These are phyloP conservation scores for Verticillium nubilum DNA, from an alignment of 2,329 filamentous ascomycete species.

Conservation along the genomic window DNA sequence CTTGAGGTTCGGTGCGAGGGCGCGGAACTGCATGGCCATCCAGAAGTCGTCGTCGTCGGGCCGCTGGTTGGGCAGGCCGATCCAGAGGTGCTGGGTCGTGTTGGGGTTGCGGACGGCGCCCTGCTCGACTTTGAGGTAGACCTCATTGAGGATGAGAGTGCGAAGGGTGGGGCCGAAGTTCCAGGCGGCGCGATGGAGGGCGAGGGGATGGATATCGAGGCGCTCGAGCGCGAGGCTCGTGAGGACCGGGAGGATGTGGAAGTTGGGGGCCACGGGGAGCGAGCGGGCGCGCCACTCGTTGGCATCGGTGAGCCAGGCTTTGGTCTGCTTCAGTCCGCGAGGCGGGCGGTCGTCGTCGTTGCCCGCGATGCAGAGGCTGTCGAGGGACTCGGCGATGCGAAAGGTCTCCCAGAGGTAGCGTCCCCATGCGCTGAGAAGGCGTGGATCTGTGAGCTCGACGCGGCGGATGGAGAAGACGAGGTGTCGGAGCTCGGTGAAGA, in stretches of 20 bases:
- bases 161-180: slow-evolving; percentile 31
- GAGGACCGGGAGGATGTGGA: slow-evolving; percentile 26
- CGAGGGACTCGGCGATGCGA: slow-evolving; percentile 34
- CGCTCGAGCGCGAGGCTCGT: slow-evolving; percentile 37
- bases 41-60: slow-evolving; percentile 30
- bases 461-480: slow-evolving; percentile 41
- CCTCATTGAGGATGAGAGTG: slow-evolving; percentile 39
- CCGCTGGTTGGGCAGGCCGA: slow-evolving; percentile 37
- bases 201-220: slow-evolving; percentile 30
- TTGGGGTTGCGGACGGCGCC: slow-evolving; percentile 24
- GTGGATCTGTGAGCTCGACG: slow-evolving; percentile 29
- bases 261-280: slow-evolving; percentile 26
- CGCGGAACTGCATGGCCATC: slow-evolving; percentile 36
- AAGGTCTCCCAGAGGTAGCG: slow-evolving; percentile 46
- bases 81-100: slow-evolving; percentile 32
- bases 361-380: slow-evolving; percentile 43
- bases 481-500: slow-evolving; percentile 34
- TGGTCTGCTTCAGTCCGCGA: slow-evolving; percentile 30
- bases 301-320: slow-evolving; percentile 25
- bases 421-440: slow-evolving; percentile 15
- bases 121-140: slow-evolving; percentile 34
- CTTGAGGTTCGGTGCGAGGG: slow-evolving; percentile 26
- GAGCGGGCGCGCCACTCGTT: slow-evolving; percentile 34
- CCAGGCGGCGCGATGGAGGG: slow-evolving; percentile 25
- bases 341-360: slow-evolving; percentile 33